Percentiles rank a stretch among this genome's conserved stretches.
phyloP scores from a whole-genome alignment of 2,329 filamentous ascomycete species.

The Verruconis gallopava region DNA sequence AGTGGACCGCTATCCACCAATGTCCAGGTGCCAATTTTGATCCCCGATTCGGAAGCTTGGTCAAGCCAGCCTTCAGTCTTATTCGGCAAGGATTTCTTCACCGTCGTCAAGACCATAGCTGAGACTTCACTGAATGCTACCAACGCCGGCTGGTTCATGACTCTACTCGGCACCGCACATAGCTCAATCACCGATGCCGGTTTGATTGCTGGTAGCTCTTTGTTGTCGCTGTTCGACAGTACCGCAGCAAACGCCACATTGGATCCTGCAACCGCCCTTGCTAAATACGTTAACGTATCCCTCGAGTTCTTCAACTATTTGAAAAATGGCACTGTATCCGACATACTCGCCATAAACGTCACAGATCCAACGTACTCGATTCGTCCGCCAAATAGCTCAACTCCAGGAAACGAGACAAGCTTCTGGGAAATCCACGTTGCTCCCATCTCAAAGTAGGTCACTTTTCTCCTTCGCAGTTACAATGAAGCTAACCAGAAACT shows the following conservation, averaged over 20 bases:
- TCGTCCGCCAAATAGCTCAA: background rate
- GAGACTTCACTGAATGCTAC: background rate
- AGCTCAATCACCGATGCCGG: background rate
- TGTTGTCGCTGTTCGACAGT: background rate
- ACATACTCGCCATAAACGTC: background rate
- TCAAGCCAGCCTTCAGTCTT: background rate
- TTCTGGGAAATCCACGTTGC: conserved; percentile 1
- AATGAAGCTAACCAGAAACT: too few relatives aligned
- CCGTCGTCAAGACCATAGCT: background rate
- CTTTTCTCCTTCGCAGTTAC: background rate
- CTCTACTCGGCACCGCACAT: background rate
- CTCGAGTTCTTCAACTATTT: background rate
- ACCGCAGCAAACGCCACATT: background rate
- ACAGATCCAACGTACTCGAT: background rate
- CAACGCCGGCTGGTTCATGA: conserved; percentile 2
- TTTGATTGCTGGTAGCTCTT: background rate
- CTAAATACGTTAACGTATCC: background rate
- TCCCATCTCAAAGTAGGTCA: background rate
- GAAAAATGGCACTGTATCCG: background rate
- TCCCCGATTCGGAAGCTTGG: conserved; percentile 1
- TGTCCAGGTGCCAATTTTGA: background rate
- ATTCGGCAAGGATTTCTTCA: background rate
- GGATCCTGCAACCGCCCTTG: background rate
- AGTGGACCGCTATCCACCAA: background rate
- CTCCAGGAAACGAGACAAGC: background rate